These are phyloP conservation scores for Aspergillus baeticus DNA, from an alignment of 495 filamentous ascomycete species.

Conservation along the genomic window DNA sequence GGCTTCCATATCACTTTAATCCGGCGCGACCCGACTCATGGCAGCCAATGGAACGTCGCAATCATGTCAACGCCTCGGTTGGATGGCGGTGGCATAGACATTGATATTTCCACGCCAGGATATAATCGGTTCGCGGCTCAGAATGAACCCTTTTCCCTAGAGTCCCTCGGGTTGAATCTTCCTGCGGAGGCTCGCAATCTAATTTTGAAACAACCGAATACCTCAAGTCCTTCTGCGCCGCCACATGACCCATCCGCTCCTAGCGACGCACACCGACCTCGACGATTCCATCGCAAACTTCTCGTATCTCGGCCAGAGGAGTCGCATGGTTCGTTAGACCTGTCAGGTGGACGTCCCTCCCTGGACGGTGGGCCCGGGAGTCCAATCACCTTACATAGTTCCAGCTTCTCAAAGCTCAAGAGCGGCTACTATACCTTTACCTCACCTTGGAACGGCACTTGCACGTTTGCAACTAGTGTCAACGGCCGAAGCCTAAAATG, in stretches of 20 bases:
- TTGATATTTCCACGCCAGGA: slow-evolving; percentile 62
- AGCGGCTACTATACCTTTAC: slow-evolving; percentile 59
- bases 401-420: slow-evolving; percentile 36
- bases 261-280: slow-evolving; percentile 23
- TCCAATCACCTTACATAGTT: neutral
- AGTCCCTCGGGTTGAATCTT: slow-evolving; percentile 31
- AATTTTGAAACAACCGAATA: slow-evolving; percentile 18
- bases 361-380: slow-evolving; percentile 16
- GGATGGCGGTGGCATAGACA: slow-evolving; percentile 45
- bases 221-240: slow-evolving; percentile 4
- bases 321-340: slow-evolving; percentile 18
- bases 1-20: slow-evolving; percentile 78
- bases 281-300: slow-evolving; percentile 40
- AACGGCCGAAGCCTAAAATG: slow-evolving; percentile 75
- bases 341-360: slow-evolving; percentile 15
- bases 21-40: slow-evolving; percentile 76
- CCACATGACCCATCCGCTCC: slow-evolving; percentile 4
- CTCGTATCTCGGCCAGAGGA: slow-evolving; percentile 35
- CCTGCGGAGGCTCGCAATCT: slow-evolving; percentile 22
- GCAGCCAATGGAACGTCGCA: slow-evolving; percentile 87
- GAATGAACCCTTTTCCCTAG: slow-evolving; percentile 34
- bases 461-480: slow-evolving; percentile 75
- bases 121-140: slow-evolving; percentile 57
- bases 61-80: slow-evolving; percentile 53
- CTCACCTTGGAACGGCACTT: slow-evolving; percentile 83